phyloP scores from a whole-genome alignment of 129 eudicot genomes.

The Flaveria brownii region DNA sequence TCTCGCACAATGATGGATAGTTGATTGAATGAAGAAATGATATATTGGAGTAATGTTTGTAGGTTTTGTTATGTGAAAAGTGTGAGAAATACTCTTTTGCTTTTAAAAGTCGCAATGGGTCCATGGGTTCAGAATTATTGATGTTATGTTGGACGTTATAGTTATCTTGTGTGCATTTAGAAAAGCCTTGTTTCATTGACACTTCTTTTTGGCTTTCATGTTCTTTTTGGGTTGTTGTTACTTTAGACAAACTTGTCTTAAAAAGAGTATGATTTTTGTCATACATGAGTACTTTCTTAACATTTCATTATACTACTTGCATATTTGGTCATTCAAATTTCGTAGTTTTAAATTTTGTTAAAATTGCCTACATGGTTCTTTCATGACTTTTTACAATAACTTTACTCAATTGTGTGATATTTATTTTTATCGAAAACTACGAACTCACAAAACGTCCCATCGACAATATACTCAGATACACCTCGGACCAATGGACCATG shows the following conservation, averaged over 20 bases:
- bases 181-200: constrained; percentile 30
- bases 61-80: constrained; percentile 17
- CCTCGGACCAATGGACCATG: no score
- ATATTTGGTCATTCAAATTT: not conserved
- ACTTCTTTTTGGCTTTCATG: constrained; percentile 26
- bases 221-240: constrained; percentile 24
- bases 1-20: not conserved
- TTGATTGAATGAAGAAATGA: not conserved
- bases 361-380: no score
- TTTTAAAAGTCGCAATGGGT: constrained; percentile 16
- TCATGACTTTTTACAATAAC: no score
- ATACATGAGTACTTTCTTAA: not conserved
- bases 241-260: constrained; percentile 10
- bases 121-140: constrained; percentile 29
- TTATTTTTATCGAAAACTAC: no score
- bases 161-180: constrained; percentile 11
- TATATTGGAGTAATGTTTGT: not conserved
- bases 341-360: not conserved
- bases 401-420: no score
- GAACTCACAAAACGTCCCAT: no score
- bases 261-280: not conserved
- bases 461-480: no score
- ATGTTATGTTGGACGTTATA: constrained; percentile 8
- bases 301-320: not conserved
- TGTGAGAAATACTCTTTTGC: constrained; percentile 12